These are phyloP conservation scores for Lantana camara DNA, from an alignment of 257 asterid species.

Conservation along the genomic window DNA sequence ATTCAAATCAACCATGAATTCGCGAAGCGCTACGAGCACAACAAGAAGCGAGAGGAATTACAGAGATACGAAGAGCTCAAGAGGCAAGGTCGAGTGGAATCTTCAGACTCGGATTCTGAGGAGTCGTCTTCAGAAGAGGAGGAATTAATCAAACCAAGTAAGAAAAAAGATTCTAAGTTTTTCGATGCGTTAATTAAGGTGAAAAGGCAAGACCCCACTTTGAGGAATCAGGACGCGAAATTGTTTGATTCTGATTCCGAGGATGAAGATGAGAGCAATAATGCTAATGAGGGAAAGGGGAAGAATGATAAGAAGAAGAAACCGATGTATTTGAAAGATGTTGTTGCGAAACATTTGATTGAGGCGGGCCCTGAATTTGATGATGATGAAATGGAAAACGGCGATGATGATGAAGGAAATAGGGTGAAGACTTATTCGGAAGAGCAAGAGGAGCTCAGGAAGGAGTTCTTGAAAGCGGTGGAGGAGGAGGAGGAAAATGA, in stretches of 20 bases:
- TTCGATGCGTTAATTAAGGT: conserved; percentile 66
- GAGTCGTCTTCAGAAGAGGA: conserved; percentile 46
- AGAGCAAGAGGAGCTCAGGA: conserved; percentile 73
- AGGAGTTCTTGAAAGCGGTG: conserved; percentile 46
- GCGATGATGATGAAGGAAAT: conserved; percentile 25
- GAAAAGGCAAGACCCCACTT: conserved; percentile 59
- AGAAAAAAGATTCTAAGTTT: conserved; percentile 45
- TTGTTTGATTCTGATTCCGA: conserved; percentile 61
- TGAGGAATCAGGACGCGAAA: conserved; percentile 58
- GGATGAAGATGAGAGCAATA: conserved; percentile 12
- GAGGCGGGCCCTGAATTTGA: conserved; percentile 71
- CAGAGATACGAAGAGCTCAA: conserved; percentile 61
- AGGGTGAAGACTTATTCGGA: conserved; percentile 56
- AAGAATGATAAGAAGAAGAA: conserved; percentile 45
- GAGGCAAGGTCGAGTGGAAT: conserved; percentile 59
- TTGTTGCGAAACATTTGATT: conserved; percentile 62
- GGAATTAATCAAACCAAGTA: conserved; percentile 31
- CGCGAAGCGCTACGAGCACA: conserved; percentile 75
- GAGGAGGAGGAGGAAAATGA: conserved; percentile 44
- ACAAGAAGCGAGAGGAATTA: conserved; percentile 83
- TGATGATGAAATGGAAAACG: conserved; percentile 39
- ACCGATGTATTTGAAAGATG: conserved; percentile 81
- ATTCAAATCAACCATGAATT: conserved; percentile 63
- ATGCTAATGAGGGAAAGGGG: conserved; percentile 18
- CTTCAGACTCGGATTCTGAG: conserved; percentile 47